Base-by-base conservation (phyloP, 495 filamentous ascomycete species). In the Aspergillus olivimuriae region DNA sequence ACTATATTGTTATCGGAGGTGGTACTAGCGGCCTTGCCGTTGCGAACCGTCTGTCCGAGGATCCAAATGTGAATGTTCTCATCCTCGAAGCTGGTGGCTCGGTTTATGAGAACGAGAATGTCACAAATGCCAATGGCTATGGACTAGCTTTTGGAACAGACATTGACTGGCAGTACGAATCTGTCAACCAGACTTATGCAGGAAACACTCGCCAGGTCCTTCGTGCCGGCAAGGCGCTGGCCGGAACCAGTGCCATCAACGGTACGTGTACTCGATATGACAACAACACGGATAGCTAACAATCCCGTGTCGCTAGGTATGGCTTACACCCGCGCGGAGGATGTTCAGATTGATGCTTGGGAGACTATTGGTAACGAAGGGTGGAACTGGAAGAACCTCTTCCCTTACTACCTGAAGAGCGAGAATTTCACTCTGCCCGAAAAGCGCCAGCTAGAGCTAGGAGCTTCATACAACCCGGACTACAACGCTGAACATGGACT, bases 351-450 rank as follows among this genome's bases (percentile, higher is more conserved):
- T 49, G 72, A 83, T 49, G 66, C 70, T 1, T 83, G 80, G 80
- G 61, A 71, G 42, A 56, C 52, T 4, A 56, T 82, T 4, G 78
- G 81, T 1, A 83, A 81, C 50, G 56, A 65, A 1, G 75, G 76
- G n/a, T 84, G 80, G 81, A 70, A 61, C 39, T 84, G 77, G 75
- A 43, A 68, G 2, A 72, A 53, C 20, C 53, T 84, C n/a, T 53
- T 78, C 22, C 77, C 77, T 1, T 84, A 83, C 47, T 73, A 73
- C 24, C 62, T 68, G 34, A 71, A 70, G 56, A 60, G 59, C 28
- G 61, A 72, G 15, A 52, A 56, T 5, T 61, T 67, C 16, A 48
- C 10, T 34, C 49, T 4, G 66, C 72, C 74, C 0, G 64, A 56
- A 14, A 20, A 43, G n/a, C 57, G 62, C 5, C 69, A 75, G 38